Conservation (phyloP, 371 early-diverging fungal species). For the Saksenaea vasiformis region DNA sequence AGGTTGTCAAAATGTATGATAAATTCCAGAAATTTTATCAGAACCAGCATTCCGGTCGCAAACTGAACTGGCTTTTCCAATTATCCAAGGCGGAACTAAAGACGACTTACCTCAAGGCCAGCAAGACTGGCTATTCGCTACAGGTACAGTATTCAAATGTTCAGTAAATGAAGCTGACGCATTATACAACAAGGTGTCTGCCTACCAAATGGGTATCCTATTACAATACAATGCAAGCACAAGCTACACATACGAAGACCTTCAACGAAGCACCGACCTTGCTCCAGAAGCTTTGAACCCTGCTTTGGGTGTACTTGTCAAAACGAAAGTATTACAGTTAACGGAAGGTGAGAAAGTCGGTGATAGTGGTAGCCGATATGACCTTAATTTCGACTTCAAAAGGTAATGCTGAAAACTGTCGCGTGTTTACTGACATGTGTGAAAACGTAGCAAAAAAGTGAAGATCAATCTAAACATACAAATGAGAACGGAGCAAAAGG, state of each 20-base stretch:
- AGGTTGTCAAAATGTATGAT: constrained; percentile 76
- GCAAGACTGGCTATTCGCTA: constrained; percentile 73
- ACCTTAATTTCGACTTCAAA: constrained; percentile 85
- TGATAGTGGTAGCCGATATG: constrained; percentile 58
- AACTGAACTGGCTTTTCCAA: constrained; percentile 93
- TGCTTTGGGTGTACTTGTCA: constrained; percentile 76
- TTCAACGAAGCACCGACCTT: constrained; percentile 71
- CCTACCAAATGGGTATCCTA: constrained; percentile 90
- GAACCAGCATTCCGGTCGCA: constrained; percentile 80
- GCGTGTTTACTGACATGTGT: background rate
- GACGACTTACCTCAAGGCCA: constrained; percentile 73
- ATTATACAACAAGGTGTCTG: constrained; percentile 55
- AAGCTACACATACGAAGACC: constrained; percentile 66
- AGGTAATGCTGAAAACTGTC: constrained; percentile 36
- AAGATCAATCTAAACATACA: constrained; percentile 84
- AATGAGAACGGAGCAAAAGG: constrained; percentile 84
- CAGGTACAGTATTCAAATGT: constrained; percentile 47
- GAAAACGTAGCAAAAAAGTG: constrained; percentile 69
- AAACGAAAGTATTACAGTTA: constrained; percentile 76
- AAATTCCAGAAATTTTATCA: constrained; percentile 84
- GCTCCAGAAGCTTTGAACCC: constrained; percentile 66
- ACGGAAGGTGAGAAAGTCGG: constrained; percentile 54
- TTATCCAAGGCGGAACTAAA: constrained; percentile 87
- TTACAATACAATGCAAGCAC: constrained; percentile 78
- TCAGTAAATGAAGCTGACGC: background rate